A percentile compares a stretch with the other conserved stretches of the same genome.
phyloP scores from a whole-genome alignment of 1,139 yeast species.

The Spencermartinsiella ligniputridi region DNA sequence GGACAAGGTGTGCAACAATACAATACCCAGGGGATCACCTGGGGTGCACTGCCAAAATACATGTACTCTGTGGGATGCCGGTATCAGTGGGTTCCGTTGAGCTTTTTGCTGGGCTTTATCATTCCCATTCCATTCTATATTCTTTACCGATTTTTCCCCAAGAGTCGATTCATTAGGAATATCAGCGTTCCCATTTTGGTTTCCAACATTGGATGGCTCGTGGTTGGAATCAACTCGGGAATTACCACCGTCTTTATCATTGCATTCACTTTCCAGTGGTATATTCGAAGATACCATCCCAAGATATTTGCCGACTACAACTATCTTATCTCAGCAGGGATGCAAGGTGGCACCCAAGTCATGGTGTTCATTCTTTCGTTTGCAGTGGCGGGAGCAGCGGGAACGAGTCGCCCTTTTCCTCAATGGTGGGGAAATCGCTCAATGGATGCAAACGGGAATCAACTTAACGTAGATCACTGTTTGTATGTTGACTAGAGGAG shows the following conservation, averaged over 20 bases:
- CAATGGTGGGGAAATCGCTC: slow-evolving; percentile 21
- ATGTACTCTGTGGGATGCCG: slow-evolving; percentile 28
- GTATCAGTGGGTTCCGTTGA: slow-evolving; percentile 28
- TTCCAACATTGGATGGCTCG: slow-evolving; percentile 29
- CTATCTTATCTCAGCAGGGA: slow-evolving; percentile 45
- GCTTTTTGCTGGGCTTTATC: slow-evolving; percentile 26
- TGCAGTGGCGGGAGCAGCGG: slow-evolving; percentile 22
- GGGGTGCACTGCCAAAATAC: slow-evolving; percentile 32
- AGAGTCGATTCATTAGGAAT: slow-evolving; percentile 21
- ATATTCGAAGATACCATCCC: slow-evolving; percentile 20
- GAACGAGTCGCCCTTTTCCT: slow-evolving; percentile 17
- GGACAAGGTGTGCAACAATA: slow-evolving; percentile 33
- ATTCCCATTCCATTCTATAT: slow-evolving; percentile 28
- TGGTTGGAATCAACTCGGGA: slow-evolving; percentile 32
- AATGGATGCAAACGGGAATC: slow-evolving; percentile 3
- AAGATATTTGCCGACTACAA: slow-evolving; percentile 38
- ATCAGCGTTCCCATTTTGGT: slow-evolving; percentile 28
- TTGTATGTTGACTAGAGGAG: slow-evolving; percentile 10
- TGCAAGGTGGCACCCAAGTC: slow-evolving; percentile 40
- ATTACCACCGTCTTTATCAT: slow-evolving; percentile 28
- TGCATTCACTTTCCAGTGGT: slow-evolving; percentile 29
- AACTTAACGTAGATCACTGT: slow-evolving; percentile 15
- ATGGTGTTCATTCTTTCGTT: slow-evolving; percentile 22
- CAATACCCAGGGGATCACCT: slow-evolving; percentile 32
- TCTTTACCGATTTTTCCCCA: slow-evolving; percentile 25